A percentile compares a stretch with the other conserved stretches of the same genome.
Evolutionary conservation across 2,329 filamentous ascomycete genomes (phyloP).

Genomic region (Elsinoe ampelina): DNA sequence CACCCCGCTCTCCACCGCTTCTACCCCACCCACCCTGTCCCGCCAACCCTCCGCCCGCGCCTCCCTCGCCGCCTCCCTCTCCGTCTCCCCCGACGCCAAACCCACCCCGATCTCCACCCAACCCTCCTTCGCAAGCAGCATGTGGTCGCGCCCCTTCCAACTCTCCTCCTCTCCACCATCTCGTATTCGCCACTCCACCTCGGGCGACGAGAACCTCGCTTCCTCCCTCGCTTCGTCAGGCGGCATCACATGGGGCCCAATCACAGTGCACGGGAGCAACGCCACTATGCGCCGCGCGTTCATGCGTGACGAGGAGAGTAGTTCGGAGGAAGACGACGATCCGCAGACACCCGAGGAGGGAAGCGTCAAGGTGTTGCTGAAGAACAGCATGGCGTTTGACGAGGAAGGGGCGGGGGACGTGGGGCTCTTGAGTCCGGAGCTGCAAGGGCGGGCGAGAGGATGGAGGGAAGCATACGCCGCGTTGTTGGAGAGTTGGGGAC

Average conservation of each 20-base stretch:
- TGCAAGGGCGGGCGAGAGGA: slow-evolving; percentile 39
- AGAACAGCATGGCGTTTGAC: slow-evolving; percentile 49
- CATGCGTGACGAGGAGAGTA: slow-evolving; percentile 25
- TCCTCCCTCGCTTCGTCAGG: slow-evolving; percentile 32
- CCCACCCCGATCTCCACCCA: slow-evolving; percentile 22
- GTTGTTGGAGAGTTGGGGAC: slow-evolving; percentile 49
- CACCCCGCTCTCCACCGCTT: slow-evolving; percentile 44
- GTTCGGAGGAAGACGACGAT: slow-evolving; percentile 30
- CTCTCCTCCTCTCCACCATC: slow-evolving; percentile 30
- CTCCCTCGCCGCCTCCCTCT: slow-evolving; percentile 33
- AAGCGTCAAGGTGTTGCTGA: slow-evolving; percentile 42
- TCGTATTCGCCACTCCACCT: slow-evolving; percentile 24
- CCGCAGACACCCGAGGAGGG: slow-evolving; percentile 25
- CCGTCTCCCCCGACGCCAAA: slow-evolving; percentile 34
- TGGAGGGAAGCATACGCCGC: slow-evolving; percentile 52
- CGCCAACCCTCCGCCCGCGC: slow-evolving; percentile 25
- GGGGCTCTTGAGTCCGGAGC: slow-evolving; percentile 42
- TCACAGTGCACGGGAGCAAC: slow-evolving; percentile 28
- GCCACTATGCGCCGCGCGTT: slow-evolving; percentile 19
- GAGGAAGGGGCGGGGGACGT: slow-evolving; percentile 39
- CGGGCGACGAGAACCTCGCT: slow-evolving; percentile 30
- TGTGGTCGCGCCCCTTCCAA: slow-evolving; percentile 32
- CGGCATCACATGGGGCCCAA: slow-evolving; percentile 40
- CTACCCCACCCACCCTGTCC: slow-evolving; percentile 37
- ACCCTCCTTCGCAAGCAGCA: slow-evolving; percentile 32